phyloP scores from a whole-genome alignment of 2,329 filamentous ascomycete species.

The Penicillium sp. region DNA sequence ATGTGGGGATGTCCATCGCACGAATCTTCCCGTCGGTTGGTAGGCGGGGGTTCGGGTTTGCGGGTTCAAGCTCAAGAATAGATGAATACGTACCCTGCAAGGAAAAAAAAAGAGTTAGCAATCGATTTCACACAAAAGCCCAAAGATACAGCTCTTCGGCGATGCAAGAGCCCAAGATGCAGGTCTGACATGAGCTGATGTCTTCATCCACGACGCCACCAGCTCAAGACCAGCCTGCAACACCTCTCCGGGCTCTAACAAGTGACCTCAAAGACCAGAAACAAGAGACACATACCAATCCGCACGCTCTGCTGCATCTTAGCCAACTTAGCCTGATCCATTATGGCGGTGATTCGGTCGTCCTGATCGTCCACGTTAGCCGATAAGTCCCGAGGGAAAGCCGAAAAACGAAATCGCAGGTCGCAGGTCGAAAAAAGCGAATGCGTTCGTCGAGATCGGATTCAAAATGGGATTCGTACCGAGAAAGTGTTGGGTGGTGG shows the following conservation, averaged over 20 bases:
- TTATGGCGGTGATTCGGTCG: conserved; percentile 43
- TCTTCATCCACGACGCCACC: neutral
- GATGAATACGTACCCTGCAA: conserved; percentile 29
- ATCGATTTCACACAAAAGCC: neutral
- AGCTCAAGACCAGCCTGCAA: neutral
- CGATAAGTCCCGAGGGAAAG: conserved; percentile 6
- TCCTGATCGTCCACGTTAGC: conserved; percentile 12
- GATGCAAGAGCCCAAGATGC: neutral
- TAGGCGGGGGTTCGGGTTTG: neutral
- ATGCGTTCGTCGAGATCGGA: neutral
- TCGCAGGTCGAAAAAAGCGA: neutral
- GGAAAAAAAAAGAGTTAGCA: conserved; percentile 16
- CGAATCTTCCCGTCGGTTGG: conserved; percentile 1
- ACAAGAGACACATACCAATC: conserved; percentile 62
- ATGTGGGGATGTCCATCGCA: neutral
- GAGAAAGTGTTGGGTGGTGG: conserved; percentile 6
- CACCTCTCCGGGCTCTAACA: neutral
- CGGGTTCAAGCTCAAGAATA: conserved; percentile 6
- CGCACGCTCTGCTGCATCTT: conserved; percentile 65
- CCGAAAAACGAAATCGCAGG: neutral
- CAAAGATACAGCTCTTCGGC: neutral
- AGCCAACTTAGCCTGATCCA: conserved; percentile 67
- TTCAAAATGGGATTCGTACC: conserved; percentile 8
- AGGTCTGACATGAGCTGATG: neutral
- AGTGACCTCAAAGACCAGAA: neutral